Conservation (phyloP, 441 rosid genomes). For the Erodium moschatum region DNA sequence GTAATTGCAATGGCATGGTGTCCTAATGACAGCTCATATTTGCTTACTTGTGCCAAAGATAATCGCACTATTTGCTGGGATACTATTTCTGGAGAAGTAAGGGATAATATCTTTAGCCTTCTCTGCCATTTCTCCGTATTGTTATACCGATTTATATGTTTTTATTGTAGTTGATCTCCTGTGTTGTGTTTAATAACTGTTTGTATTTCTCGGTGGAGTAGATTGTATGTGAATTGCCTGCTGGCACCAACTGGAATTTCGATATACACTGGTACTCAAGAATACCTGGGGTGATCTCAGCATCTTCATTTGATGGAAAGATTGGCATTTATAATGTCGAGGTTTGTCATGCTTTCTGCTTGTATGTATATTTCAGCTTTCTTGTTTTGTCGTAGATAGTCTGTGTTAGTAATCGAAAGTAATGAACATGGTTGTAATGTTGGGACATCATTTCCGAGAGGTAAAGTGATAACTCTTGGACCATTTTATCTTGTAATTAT, state of each 20-base stretch:
- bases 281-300: conserved; percentile 93
- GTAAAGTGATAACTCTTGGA: not conserved
- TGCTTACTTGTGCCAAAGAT: conserved; percentile 96
- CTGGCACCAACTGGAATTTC: conserved; percentile 95
- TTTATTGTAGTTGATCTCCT: not conserved
- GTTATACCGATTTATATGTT: not conserved
- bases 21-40: conserved; percentile 80
- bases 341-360: conserved; percentile 36
- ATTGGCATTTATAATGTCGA: conserved; percentile 90
- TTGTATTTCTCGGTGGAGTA: conserved; percentile 23
- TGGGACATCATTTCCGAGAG: not conserved
- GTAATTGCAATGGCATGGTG: conserved; percentile 99
- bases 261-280: conserved; percentile 98
- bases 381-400: not conserved
- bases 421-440: too few species aligned
- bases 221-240: conserved; percentile 90
- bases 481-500: not conserved
- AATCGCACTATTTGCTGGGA: conserved; percentile 98
- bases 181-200: conserved; percentile 7
- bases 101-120: conserved; percentile 13
- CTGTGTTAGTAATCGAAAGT: too few species aligned
- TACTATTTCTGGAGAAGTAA: conserved; percentile 78
- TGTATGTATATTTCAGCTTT: not conserved
- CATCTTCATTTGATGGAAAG: conserved; percentile 97
- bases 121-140: not conserved